Conservation (phyloP, 2,329 filamentous ascomycete genomes). For the Colletotrichum neosansevieriae region DNA sequence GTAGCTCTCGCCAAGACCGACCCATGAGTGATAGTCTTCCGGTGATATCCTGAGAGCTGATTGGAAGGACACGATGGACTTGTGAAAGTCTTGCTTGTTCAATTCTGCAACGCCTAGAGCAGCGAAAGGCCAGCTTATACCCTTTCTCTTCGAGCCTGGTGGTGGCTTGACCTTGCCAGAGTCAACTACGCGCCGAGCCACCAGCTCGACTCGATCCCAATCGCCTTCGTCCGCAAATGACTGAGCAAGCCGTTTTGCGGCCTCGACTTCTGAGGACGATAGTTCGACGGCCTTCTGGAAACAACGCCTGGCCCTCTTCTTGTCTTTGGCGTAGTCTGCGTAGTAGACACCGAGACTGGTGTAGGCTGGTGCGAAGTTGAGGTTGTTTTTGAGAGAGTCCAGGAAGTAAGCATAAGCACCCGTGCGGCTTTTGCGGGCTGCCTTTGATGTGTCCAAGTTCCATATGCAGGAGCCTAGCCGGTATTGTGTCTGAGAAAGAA, state of each 20-base stretch:
- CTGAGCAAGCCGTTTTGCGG: slow-evolving; percentile 87
- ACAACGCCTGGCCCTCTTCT: slow-evolving; percentile 86
- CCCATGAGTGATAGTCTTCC: slow-evolving; percentile 93
- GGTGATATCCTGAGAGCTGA: slow-evolving; percentile 86
- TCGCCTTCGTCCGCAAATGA: slow-evolving; percentile 91
- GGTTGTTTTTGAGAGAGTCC: slow-evolving; percentile 84
- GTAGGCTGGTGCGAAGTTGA: slow-evolving; percentile 91
- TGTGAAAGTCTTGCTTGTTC: slow-evolving; percentile 90
- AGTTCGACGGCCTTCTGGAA: slow-evolving; percentile 97
- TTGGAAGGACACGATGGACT: slow-evolving; percentile 92
- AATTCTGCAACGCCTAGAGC: slow-evolving; percentile 94
- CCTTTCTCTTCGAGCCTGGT: slow-evolving; percentile 92
- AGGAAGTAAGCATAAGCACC: slow-evolving; percentile 89
- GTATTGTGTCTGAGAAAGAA: slow-evolving; percentile 89
- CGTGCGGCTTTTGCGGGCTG: slow-evolving; percentile 81
- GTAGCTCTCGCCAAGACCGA: slow-evolving; percentile 97
- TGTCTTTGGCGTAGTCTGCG: slow-evolving; percentile 89
- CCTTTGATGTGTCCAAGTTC: slow-evolving; percentile 80
- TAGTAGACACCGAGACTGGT: slow-evolving; percentile 93
- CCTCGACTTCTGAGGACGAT: slow-evolving; percentile 85
- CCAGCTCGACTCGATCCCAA: slow-evolving; percentile 95
- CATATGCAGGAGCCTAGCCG: slow-evolving; percentile 89
- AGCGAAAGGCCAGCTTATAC: slow-evolving; percentile 95
- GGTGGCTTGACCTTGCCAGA: slow-evolving; percentile 93
- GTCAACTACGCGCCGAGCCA: slow-evolving; percentile 90